A percentile compares a stretch with the other conserved stretches of the same genome.
phyloP scores from a whole-genome alignment of 2,329 filamentous ascomycete genomes.

The Fusarium armeniacum region DNA sequence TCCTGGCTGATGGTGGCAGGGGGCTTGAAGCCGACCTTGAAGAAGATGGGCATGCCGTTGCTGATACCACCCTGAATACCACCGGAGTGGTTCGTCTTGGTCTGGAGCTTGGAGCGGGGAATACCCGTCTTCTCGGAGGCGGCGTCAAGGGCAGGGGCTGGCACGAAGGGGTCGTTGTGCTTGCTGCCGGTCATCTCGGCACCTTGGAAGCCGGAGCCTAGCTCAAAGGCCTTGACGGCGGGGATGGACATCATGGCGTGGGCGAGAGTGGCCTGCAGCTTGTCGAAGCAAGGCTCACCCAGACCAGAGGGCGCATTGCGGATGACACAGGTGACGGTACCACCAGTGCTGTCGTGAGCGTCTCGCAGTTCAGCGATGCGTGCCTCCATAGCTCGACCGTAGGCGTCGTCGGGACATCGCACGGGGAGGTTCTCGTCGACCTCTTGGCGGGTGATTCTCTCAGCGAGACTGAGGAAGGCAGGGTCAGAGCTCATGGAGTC shows the following conservation, averaged over 20 bases:
- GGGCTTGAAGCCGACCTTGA: slow-evolving; percentile 94
- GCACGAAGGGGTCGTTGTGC: slow-evolving; percentile 81
- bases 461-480: slow-evolving; percentile 79
- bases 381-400: slow-evolving; percentile 79
- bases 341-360: slow-evolving; percentile 88
- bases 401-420: slow-evolving; percentile 81
- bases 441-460: slow-evolving; percentile 65
- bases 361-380: slow-evolving; percentile 84
- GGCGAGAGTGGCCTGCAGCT: slow-evolving; percentile 90
- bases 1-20: slow-evolving; percentile 92
- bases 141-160: slow-evolving; percentile 59
- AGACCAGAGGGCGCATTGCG: slow-evolving; percentile 86
- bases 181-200: slow-evolving; percentile 87
- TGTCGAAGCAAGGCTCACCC: slow-evolving; percentile 95
- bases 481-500: slow-evolving; percentile 78
- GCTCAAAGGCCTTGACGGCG: slow-evolving; percentile 94
- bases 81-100: slow-evolving; percentile 94
- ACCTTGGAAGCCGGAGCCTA: slow-evolving; percentile 92
- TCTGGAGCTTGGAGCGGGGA: slow-evolving; percentile 70
- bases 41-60: slow-evolving; percentile 94
- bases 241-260: slow-evolving; percentile 97
- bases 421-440: slow-evolving; percentile 91
- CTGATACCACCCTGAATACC: slow-evolving; percentile 96
- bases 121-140: slow-evolving; percentile 61
- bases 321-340: slow-evolving; percentile 94